Evolutionary conservation across 768 basidiomycete genomes (phyloP), one percentile per base, ranked within the genome.

Genomic region (Naganishia vaughanmartiniae): DNA sequence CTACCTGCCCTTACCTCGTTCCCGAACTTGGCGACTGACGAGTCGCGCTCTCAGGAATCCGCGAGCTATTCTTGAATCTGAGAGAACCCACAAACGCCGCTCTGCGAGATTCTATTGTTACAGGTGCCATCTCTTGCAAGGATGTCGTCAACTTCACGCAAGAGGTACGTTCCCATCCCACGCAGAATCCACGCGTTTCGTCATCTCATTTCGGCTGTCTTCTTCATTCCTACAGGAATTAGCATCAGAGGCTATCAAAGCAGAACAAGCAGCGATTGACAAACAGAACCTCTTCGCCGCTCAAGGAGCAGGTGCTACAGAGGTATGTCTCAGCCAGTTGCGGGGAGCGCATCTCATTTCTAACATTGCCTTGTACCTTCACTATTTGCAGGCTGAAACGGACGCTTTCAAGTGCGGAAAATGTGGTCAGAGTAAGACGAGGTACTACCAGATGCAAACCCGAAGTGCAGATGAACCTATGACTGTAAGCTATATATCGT

Each of bases 391-490:
- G 81, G 93, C 94, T 17, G 96, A 98, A 81, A 99, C 96, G 0
- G 92, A 93, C 73, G 94, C 92, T 2, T 99, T 99, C 90, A 92
- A 97, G 80, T 99, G 96, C 78, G 86, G 88, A 12, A 86, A 91
- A 75, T 99, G 96, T 87, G 94, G 93, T 76, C 90, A 94, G 86
- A 88, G 81, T 24, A 81, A 81, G 67, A 81, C 92, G 76, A 87
- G 89, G 54, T 97, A 96, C 76, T 89, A 92, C 74, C 93, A 98
- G 84, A 92, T 92, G 76, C 96, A 99, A 80, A 99, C 96, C 10
- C 87, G 96, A 67, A 93, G 91, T 78, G 95, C 96, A 10, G 96
- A 98, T 83, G 96, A 97, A 83, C 94, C 95, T 28, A 97, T 98
- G 94, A 97, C 95, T 2, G 68, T 69, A 34, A 51, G 57, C 24